Evolutionary conservation across 2,329 filamentous ascomycete genomes (phyloP).

Genomic region (Xylaria sp.): DNA sequence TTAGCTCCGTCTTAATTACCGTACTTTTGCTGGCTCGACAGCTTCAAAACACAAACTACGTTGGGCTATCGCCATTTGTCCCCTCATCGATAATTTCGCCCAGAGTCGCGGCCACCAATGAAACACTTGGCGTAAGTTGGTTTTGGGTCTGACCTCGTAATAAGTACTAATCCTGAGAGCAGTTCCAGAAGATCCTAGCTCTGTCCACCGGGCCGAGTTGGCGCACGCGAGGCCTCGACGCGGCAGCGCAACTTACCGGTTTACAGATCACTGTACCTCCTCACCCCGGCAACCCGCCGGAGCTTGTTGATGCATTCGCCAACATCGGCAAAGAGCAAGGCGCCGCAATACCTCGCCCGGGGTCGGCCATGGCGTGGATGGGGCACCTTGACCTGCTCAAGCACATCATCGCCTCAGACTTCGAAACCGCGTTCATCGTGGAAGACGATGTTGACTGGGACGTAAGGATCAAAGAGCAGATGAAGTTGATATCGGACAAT

Average conservation of each 20-base stretch:
- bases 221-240: slow-evolving; percentile 52
- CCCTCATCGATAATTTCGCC: background rate
- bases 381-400: slow-evolving; percentile 49
- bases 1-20: background rate
- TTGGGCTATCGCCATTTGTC: background rate
- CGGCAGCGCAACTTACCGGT: slow-evolving; percentile 50
- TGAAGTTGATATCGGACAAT: slow-evolving; percentile 48
- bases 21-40: background rate
- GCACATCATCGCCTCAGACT: slow-evolving; percentile 43
- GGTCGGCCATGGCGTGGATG: slow-evolving; percentile 48
- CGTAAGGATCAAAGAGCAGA: slow-evolving; percentile 49
- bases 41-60: slow-evolving; percentile 6
- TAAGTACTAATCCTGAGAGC: background rate
- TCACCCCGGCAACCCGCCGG: slow-evolving; percentile 48
- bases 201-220: slow-evolving; percentile 45
- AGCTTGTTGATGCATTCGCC: slow-evolving; percentile 48
- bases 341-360: slow-evolving; percentile 27
- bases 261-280: slow-evolving; percentile 50
- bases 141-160: background rate
- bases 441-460: slow-evolving; percentile 56
- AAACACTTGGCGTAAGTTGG: slow-evolving; percentile 13
- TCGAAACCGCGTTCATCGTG: slow-evolving; percentile 47
- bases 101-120: background rate
- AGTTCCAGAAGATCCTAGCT: slow-evolving; percentile 15
- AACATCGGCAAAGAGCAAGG: slow-evolving; percentile 34